phyloP scores from a whole-genome alignment of 805 yeast genomes.

The Ogataea paraovalis region DNA sequence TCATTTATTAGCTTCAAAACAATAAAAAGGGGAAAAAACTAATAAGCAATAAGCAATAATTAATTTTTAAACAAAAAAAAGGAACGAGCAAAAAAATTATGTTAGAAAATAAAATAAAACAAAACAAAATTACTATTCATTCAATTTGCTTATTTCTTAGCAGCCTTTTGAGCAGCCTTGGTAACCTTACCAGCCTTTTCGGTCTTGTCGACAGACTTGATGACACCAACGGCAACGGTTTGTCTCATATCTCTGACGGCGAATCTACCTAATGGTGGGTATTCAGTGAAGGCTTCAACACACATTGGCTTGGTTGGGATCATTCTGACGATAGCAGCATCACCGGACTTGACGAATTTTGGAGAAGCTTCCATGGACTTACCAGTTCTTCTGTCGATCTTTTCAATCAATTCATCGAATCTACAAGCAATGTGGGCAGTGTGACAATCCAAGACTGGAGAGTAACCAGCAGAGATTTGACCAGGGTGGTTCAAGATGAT shows the following conservation, averaged over 20 bases:
- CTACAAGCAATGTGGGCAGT: conserved; percentile 91
- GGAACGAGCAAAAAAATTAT: neutral
- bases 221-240: conserved; percentile 99
- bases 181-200: conserved; percentile 88
- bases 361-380: conserved; percentile 86
- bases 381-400: conserved; percentile 92
- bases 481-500: conserved; percentile 90
- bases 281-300: conserved; percentile 89
- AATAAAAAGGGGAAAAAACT: conserved; percentile 1
- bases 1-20: no score
- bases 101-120: neutral
- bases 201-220: conserved; percentile 88
- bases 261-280: conserved; percentile 97
- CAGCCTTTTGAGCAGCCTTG: conserved; percentile 90
- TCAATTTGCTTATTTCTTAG: conserved; percentile 54
- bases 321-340: conserved; percentile 90
- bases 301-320: conserved; percentile 90
- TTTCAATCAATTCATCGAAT: conserved; percentile 70
- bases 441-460: conserved; percentile 90
- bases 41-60: neutral
- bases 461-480: conserved; percentile 86
- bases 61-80: neutral
- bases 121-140: no score
- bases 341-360: conserved; percentile 93
- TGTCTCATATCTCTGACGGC: conserved; percentile 99